A percentile compares a stretch with the other conserved stretches of the same genome.
Evolutionary conservation across 1,139 yeast genomes (phyloP).

Genomic region (Yamadazyma trypodendri): DNA sequence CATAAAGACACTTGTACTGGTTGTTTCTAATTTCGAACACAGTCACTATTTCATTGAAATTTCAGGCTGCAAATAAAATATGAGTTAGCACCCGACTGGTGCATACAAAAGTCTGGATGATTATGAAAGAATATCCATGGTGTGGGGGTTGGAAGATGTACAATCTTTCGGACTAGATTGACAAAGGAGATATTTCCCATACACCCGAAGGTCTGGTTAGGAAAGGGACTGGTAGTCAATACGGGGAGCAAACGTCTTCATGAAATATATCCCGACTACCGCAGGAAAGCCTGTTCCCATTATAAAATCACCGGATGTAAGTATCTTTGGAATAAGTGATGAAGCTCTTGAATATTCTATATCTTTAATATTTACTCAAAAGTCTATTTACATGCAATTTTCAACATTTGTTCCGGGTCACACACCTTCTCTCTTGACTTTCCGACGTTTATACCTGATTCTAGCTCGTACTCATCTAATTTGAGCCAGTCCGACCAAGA

Average conservation of each 20-base stretch:
- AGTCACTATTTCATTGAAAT: slow-evolving; percentile 33
- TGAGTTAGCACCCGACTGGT: too few species aligned
- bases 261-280: too few species aligned
- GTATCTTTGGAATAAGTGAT: too few species aligned
- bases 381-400: slow-evolving; percentile 16
- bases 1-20: slow-evolving; percentile 14
- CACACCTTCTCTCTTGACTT: slow-evolving; percentile 62
- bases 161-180: too few species aligned
- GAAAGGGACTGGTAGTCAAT: slow-evolving; percentile 11
- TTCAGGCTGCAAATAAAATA: slow-evolving; percentile 27
- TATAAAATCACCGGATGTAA: slow-evolving; percentile 25
- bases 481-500: slow-evolving; percentile 75
- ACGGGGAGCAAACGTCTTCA: background rate
- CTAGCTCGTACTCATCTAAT: slow-evolving; percentile 54
- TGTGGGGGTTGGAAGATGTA: slow-evolving; percentile 15
- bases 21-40: slow-evolving; percentile 33
- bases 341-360: slow-evolving; percentile 4
- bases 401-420: slow-evolving; percentile 49
- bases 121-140: too few species aligned
- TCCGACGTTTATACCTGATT: slow-evolving; percentile 44
- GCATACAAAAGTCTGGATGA: slow-evolving; percentile 17
- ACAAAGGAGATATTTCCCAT: slow-evolving; percentile 48
- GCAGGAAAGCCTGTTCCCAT: background rate
- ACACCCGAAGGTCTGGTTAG: slow-evolving; percentile 30
- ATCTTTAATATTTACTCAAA: too few species aligned